phyloP scores from a whole-genome alignment of 495 filamentous ascomycete genomes.

The Hypoxylon lenormandii region DNA sequence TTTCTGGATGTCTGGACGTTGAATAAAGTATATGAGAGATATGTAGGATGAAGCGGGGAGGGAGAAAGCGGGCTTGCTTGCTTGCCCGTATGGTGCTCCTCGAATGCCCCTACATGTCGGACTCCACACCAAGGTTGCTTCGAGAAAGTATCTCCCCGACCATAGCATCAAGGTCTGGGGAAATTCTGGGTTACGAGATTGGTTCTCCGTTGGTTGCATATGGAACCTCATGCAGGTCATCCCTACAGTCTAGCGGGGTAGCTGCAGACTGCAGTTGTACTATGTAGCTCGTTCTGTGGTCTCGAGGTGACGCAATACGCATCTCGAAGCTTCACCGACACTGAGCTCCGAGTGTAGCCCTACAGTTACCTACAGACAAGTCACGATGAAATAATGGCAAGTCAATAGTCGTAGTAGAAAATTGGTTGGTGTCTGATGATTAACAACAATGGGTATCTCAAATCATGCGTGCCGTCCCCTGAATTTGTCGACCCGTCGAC shows the following conservation, averaged over 20 bases:
- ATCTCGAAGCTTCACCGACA: background rate
- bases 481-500: background rate
- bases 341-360: too few relatives aligned
- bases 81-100: too few relatives aligned
- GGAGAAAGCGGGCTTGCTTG: too few relatives aligned
- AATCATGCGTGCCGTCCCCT: conserved; percentile 17
- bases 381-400: background rate
- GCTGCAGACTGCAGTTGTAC: background rate
- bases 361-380: background rate
- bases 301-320: background rate
- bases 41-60: too few relatives aligned
- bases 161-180: too few relatives aligned
- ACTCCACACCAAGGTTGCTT: too few relatives aligned
- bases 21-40: too few relatives aligned
- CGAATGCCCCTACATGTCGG: too few relatives aligned
- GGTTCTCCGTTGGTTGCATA: too few relatives aligned
- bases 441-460: conserved; percentile 36
- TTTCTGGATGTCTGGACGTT: too few relatives aligned
- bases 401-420: background rate
- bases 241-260: background rate
- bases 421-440: background rate
- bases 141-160: too few relatives aligned
- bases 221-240: background rate
- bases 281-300: background rate
- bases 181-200: too few relatives aligned